Base-by-base conservation (phyloP, 2,329 filamentous ascomycete genomes). In the Aspergillus transmontanensis region DNA sequence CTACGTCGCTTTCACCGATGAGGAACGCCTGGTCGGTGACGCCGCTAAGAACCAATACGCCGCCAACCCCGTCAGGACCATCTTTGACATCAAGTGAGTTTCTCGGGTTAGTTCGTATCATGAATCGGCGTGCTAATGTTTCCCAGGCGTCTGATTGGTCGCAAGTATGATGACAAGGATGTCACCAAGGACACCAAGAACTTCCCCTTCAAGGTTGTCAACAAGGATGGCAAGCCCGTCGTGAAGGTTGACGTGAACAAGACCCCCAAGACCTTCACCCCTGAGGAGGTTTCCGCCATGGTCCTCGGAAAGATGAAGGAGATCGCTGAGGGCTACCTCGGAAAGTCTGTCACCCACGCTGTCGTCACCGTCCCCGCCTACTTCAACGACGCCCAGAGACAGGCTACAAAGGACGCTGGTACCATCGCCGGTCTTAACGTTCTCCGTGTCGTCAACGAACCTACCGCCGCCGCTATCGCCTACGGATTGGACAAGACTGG, bases 371-470 rank as follows among this genome's bases (percentile, higher is more conserved):
- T 97, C 71, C 93, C 94, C 73, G 93, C 93, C 83, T 97, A 97
- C 86, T 97, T 97, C 91, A 97, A 96, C 84, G 94, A 97, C 85
- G 94, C 93, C 83, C 94, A 97, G 86, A 89, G 94, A 83, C 93
- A 96, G 83, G 93, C 94, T 66, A 97, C 93, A 82, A 97, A 97
- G 89, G 93, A 97, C 78, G 94, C 94, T 73, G 94, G 93, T 80
- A 86, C 85, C 69, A 97, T 97, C 76, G 93, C 94, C 76, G 94
- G 94, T 78, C 88, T 97, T 66, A 97, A 96, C 80, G 92, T 97
- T 74, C 91, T 97, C 78, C 93, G 94, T 84, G 93, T 97, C 69
- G 93, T 97, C 78, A 97, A 97, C 86, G 94, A 97, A 83, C 94
- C 94, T 75, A 97, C 94, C 75, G 94, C 94, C 77, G 94, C 94